Evolutionary conservation across 1,139 yeast genomes (phyloP).

Genomic region (Pichia sp.): DNA sequence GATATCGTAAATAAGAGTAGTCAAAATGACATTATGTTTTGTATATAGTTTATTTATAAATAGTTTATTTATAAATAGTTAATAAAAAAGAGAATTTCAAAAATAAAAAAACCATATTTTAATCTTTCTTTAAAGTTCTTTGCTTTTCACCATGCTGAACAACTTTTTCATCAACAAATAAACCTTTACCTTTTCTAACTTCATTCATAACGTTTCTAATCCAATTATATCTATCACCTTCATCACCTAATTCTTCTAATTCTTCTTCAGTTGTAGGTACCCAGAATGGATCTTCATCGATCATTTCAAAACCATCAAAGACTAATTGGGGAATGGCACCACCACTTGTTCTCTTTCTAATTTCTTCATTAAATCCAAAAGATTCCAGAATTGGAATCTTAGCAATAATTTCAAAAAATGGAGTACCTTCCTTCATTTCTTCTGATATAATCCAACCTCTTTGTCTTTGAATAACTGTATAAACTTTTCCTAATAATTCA

Average conservation of each 20-base stretch:
- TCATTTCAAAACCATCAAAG: conserved; percentile 78
- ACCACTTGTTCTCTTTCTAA: conserved; percentile 88
- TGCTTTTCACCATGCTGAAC: conserved; percentile 91
- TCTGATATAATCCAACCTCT: conserved; percentile 82
- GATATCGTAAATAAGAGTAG: conserved; percentile 18
- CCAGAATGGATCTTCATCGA: conserved; percentile 97
- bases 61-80: no score
- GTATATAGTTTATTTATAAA: neutral
- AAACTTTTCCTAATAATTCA: conserved; percentile 91
- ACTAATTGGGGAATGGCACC: conserved; percentile 96
- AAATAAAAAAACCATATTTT: neutral
- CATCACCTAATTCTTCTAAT: conserved; percentile 85
- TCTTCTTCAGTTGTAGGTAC: conserved; percentile 98
- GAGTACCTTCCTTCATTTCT: conserved; percentile 97
- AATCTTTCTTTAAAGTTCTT: conserved; percentile 60
- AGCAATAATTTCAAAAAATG: conserved; percentile 84
- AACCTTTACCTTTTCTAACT: conserved; percentile 80
- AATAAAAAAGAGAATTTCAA: no score
- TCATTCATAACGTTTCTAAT: conserved; percentile 81
- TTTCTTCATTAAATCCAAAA: conserved; percentile 93
- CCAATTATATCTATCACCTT: conserved; percentile 85
- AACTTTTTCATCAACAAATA: conserved; percentile 83
- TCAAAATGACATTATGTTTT: neutral
- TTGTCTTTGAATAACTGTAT: conserved; percentile 85
- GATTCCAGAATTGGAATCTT: conserved; percentile 91